A percentile compares a stretch with the other conserved stretches of the same genome.
phyloP scores from a whole-genome alignment of 164 flowering plant species.

The Sedum album region DNA sequence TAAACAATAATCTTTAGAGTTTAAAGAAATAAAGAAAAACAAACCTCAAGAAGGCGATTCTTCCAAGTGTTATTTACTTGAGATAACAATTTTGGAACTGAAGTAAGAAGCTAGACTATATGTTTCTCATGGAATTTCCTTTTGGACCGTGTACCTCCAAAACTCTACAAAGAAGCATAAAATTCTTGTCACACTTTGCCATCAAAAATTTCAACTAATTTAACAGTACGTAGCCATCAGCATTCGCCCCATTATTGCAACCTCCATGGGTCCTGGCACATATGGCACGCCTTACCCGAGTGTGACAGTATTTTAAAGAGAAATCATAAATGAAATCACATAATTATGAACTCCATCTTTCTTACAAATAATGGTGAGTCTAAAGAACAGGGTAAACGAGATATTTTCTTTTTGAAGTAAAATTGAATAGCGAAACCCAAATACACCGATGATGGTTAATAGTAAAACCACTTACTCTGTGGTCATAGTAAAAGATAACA shows the following conservation, averaged over 20 bases:
- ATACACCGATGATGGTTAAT: not conserved
- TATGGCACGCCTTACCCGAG: not conserved
- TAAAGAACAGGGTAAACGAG: not conserved
- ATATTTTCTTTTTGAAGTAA: not conserved
- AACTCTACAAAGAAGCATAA: conserved; percentile 23
- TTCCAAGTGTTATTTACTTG: conserved; percentile 34
- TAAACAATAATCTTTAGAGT: not conserved
- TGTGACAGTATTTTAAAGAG: too few relatives aligned
- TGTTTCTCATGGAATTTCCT: conserved; percentile 40
- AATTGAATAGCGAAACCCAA: not conserved
- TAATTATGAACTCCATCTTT: not conserved
- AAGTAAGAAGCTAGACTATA: conserved; percentile 42
- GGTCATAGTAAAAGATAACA: not conserved
- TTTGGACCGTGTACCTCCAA: conserved; percentile 18
- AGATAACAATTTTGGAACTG: conserved; percentile 50
- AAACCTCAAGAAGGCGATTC: conserved; percentile 63
- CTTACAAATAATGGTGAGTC: not conserved
- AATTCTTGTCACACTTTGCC: not conserved
- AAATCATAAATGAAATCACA: too few relatives aligned
- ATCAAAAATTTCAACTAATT: not conserved
- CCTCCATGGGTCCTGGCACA: not conserved
- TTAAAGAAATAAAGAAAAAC: not conserved
- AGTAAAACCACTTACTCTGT: not conserved
- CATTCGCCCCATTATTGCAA: not conserved
- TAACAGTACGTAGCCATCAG: not conserved